Evolutionary conservation across 2,329 filamentous ascomycete species (phyloP).

Genomic region (Diatrype stigma): DNA sequence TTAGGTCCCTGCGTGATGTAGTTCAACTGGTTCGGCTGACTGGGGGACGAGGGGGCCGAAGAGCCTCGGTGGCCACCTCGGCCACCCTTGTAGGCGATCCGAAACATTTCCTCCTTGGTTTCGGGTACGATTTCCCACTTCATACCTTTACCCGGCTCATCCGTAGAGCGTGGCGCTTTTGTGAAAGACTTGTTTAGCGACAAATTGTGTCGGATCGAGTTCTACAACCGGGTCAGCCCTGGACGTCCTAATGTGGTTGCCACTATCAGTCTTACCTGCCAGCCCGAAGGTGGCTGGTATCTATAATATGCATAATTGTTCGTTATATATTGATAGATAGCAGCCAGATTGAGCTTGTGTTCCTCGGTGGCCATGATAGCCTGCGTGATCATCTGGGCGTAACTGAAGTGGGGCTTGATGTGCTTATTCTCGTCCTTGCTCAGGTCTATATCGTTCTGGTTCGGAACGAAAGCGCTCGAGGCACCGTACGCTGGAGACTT

Average conservation of each 20-base stretch:
- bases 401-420: constrained; percentile 93
- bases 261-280: constrained; percentile 64
- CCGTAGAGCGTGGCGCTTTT: constrained; percentile 86
- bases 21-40: constrained; percentile 50
- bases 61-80: constrained; percentile 63
- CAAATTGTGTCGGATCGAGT: constrained; percentile 94
- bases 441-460: constrained; percentile 62
- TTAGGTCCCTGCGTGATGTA: constrained; percentile 57
- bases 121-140: constrained; percentile 94
- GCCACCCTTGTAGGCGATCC: constrained; percentile 61
- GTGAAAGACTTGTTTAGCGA: constrained; percentile 93
- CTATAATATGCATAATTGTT: constrained; percentile 91
- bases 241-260: not conserved
- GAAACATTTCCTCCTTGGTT: constrained; percentile 80
- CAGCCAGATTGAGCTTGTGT: constrained; percentile 83
- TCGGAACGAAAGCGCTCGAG: constrained; percentile 41
- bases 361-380: constrained; percentile 85
- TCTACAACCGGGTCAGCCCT: constrained; percentile 47
- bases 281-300: constrained; percentile 70
- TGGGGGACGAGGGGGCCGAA: constrained; percentile 66
- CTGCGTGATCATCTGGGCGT: constrained; percentile 94
- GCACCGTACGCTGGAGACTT: constrained; percentile 37
- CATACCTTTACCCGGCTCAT: constrained; percentile 98
- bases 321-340: constrained; percentile 93
- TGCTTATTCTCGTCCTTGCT: constrained; percentile 82